Percentiles rank a stretch among this genome's conserved stretches.
Evolutionary conservation across 768 basidiomycete species (phyloP).

Genomic region (Coprinopsis marcescibilis): DNA sequence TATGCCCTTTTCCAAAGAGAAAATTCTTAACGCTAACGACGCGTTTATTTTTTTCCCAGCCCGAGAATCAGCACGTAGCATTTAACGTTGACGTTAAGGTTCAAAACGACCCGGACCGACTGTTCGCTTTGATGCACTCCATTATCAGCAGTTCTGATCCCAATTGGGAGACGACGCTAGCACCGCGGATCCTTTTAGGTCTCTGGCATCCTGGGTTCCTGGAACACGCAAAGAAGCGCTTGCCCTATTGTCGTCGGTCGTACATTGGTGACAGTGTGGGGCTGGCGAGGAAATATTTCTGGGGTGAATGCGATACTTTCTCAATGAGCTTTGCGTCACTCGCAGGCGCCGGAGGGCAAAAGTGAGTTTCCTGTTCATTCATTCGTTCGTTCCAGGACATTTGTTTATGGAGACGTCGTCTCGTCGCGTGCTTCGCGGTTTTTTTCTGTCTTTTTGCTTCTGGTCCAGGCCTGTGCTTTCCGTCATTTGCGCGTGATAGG

Average conservation of each 20-base stretch:
- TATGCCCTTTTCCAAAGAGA: too few species aligned
- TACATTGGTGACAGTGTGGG: conserved; percentile 75
- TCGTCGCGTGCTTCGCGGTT: neutral
- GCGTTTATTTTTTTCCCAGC: conserved; percentile 32
- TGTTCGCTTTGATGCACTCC: conserved; percentile 75
- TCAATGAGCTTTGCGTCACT: conserved; percentile 75
- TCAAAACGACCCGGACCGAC: conserved; percentile 82
- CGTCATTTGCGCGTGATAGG: too few species aligned
- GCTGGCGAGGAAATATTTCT: conserved; percentile 83
- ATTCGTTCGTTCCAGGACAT: conserved; percentile 2
- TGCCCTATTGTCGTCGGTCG: conserved; percentile 81
- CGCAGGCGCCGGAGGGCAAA: conserved; percentile 65
- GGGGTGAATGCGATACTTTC: conserved; percentile 81
- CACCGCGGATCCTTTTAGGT: conserved; percentile 75
- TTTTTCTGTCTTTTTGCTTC: too few species aligned
- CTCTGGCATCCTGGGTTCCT: conserved; percentile 93
- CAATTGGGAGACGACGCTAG: conserved; percentile 69
- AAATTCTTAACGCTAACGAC: neutral
- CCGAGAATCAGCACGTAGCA: conserved; percentile 69
- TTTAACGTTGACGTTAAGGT: conserved; percentile 93
- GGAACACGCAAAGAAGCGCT: conserved; percentile 58
- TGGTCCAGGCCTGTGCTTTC: too few species aligned
- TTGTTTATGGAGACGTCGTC: neutral
- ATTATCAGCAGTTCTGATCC: conserved; percentile 52
- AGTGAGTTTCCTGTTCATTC: conserved; percentile 33